Conservation (phyloP, 2,329 filamentous ascomycete species). For the Penicillium sp. region DNA sequence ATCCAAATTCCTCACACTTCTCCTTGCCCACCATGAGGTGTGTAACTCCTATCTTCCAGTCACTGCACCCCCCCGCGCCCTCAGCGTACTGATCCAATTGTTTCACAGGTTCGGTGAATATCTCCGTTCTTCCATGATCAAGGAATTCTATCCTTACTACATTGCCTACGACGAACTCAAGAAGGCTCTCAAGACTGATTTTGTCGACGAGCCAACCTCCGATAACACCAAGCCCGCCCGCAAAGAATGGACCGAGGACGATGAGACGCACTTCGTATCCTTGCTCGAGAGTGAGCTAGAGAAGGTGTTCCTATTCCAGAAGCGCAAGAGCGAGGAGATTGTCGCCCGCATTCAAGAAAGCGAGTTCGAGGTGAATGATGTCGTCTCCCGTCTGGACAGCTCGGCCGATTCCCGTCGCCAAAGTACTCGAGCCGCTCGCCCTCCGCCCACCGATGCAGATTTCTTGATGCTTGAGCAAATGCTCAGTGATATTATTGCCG, state of each 20-base stretch:
- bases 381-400: slow-evolving; percentile 70
- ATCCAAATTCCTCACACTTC: background rate
- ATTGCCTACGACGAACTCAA: slow-evolving; percentile 97
- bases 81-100: slow-evolving; percentile 12
- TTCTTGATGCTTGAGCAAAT: slow-evolving; percentile 93
- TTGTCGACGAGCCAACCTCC: slow-evolving; percentile 51
- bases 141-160: slow-evolving; percentile 97
- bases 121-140: slow-evolving; percentile 90
- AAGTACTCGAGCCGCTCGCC: slow-evolving; percentile 24
- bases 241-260: slow-evolving; percentile 81
- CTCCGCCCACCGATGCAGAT: slow-evolving; percentile 74
- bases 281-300: slow-evolving; percentile 89
- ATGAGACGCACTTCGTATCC: slow-evolving; percentile 84
- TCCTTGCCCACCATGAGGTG: slow-evolving; percentile 21
- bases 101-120: slow-evolving; percentile 80
- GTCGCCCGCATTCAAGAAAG: slow-evolving; percentile 82
- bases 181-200: slow-evolving; percentile 73
- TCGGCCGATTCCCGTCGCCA: slow-evolving; percentile 44
- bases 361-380: slow-evolving; percentile 85
- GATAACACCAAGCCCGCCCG: slow-evolving; percentile 50
- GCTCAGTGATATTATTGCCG: slow-evolving; percentile 94
- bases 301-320: slow-evolving; percentile 96
- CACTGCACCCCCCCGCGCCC: slow-evolving; percentile 1
- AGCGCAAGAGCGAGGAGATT: slow-evolving; percentile 95
- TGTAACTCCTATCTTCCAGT: background rate